These are phyloP conservation scores for Verticillium dahliae DNA, from an alignment of 2,329 filamentous ascomycete species.

Conservation along the genomic window DNA sequence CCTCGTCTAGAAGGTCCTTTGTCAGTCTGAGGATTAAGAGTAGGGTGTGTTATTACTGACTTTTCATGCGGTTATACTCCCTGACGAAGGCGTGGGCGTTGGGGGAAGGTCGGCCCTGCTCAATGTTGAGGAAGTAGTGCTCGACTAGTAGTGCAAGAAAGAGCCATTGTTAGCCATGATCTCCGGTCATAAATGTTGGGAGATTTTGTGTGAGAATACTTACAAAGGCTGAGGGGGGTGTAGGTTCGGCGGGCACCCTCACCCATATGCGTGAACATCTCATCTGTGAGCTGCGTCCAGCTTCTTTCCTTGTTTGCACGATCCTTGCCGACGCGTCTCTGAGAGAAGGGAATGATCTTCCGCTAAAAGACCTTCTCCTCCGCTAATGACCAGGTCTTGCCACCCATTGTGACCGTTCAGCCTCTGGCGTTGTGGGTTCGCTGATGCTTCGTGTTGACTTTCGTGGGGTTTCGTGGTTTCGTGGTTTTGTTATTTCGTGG, in stretches of 20 bases:
- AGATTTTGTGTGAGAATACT: conserved; percentile 12
- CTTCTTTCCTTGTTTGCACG: conserved; percentile 5
- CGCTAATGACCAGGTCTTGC: conserved; percentile 39
- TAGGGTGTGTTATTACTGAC: background rate
- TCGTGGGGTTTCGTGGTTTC: too few species aligned
- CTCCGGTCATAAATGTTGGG: too few species aligned
- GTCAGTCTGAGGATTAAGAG: background rate
- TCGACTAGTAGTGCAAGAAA: conserved; percentile 24
- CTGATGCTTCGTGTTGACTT: background rate
- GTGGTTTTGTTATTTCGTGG: too few species aligned
- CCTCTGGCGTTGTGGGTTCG: background rate
- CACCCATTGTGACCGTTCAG: conserved; percentile 32
- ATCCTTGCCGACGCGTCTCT: conserved; percentile 21
- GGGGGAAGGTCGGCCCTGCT: conserved; percentile 28
- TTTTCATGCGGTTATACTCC: conserved; percentile 19
- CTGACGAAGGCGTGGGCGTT: conserved; percentile 25
- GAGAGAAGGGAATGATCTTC: conserved; percentile 27
- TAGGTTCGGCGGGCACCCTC: conserved; percentile 29
- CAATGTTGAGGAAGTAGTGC: conserved; percentile 37
- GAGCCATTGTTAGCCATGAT: background rate
- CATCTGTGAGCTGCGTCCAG: conserved; percentile 7
- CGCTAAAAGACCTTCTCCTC: conserved; percentile 47
- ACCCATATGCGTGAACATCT: background rate
- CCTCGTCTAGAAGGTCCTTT: background rate
- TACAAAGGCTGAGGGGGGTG: conserved; percentile 31